phyloP scores from a whole-genome alignment of 2,329 filamentous ascomycete genomes.

The Zarea fungicola region DNA sequence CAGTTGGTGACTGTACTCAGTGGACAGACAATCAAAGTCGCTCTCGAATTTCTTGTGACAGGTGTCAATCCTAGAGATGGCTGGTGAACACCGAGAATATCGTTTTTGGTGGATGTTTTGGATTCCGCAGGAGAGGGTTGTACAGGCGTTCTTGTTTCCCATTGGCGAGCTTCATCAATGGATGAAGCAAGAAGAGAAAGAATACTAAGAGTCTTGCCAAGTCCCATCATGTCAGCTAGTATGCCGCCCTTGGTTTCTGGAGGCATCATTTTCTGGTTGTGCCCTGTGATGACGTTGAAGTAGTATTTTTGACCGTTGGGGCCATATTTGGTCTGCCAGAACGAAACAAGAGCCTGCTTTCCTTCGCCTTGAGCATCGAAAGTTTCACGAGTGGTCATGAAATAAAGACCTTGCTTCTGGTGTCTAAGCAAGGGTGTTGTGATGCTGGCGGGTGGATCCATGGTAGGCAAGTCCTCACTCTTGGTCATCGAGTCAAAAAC shows the following conservation, averaged over 20 bases:
- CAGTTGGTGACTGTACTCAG: slow-evolving; percentile 91
- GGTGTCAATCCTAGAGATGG: slow-evolving; percentile 43
- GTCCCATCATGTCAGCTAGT: slow-evolving; percentile 80
- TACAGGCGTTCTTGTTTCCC: slow-evolving; percentile 49
- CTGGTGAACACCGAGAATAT: slow-evolving; percentile 28
- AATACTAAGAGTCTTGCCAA: slow-evolving; percentile 84
- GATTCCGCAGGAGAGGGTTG: slow-evolving; percentile 41
- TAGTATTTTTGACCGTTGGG: slow-evolving; percentile 54
- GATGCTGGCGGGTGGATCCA: slow-evolving; percentile 59
- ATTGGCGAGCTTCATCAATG: slow-evolving; percentile 55
- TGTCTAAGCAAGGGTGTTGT: slow-evolving; percentile 70
- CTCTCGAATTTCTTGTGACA: slow-evolving; percentile 63
- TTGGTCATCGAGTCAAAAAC: slow-evolving; percentile 83
- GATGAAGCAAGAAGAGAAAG: slow-evolving; percentile 70
- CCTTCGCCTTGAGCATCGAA: slow-evolving; percentile 52
- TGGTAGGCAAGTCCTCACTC: slow-evolving; percentile 68
- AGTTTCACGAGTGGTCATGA: slow-evolving; percentile 76
- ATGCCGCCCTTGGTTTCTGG: slow-evolving; percentile 67
- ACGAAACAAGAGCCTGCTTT: slow-evolving; percentile 61
- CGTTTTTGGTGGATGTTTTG: slow-evolving; percentile 29
- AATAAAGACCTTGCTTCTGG: slow-evolving; percentile 85
- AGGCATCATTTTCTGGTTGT: slow-evolving; percentile 54
- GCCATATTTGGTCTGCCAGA: slow-evolving; percentile 64
- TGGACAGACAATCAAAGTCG: slow-evolving; percentile 83
- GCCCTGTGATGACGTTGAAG: slow-evolving; percentile 80